Base-by-base conservation (phyloP, 2,329 filamentous ascomycete genomes). In the Apiospora phragmitis region DNA sequence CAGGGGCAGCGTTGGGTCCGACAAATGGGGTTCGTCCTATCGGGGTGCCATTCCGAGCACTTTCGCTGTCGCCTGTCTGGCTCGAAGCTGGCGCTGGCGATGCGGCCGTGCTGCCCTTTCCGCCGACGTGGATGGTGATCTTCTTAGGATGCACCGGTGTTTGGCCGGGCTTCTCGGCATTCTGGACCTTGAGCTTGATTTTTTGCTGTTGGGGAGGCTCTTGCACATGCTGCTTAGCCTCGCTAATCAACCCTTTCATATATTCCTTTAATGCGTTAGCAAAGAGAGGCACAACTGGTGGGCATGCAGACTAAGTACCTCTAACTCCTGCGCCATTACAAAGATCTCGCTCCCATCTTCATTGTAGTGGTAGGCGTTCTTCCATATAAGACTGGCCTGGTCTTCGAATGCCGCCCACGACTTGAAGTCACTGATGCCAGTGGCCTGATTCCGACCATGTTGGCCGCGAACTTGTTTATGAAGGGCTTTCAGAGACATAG, bases 281-380 rank as follows among this genome's bases (percentile, higher is more conserved):
- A 72, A 76, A 59, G 69, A 43, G 12, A 11, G 4, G 7, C 18
- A 9, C n/a, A 24, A 67, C 62, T 68, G 65, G 8, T 67, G 62
- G 51, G 65, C 29, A 38, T 38, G 38, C 42, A 42, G 7, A 42
- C 29, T 16, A 68, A 79, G 67, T 83, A 94, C 93, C 89, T 97
- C 91, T 8, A 98, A 88, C 71, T 96, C 91, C 67, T 91, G 89
- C 0, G 94, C 94, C 72, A 96, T 85, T 29, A 89, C 85, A 73
- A 91, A 94, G 68, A 97, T 95, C 21, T 94, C 92, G 77, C 95
- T 97, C 4, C 92, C 93, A 78, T 97, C 94, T 80, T 97, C 94
- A 75, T 98, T 98, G 84, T 95, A 98, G 71, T 92, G 92, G 77
- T 91, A 92, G 0, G 94, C 94, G 80, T 98, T 98, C 67, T 87